Percentiles rank a stretch among this genome's conserved stretches.
phyloP scores from a whole-genome alignment of 352 stramenopile genomes.

The Thalassiosira hispida region DNA sequence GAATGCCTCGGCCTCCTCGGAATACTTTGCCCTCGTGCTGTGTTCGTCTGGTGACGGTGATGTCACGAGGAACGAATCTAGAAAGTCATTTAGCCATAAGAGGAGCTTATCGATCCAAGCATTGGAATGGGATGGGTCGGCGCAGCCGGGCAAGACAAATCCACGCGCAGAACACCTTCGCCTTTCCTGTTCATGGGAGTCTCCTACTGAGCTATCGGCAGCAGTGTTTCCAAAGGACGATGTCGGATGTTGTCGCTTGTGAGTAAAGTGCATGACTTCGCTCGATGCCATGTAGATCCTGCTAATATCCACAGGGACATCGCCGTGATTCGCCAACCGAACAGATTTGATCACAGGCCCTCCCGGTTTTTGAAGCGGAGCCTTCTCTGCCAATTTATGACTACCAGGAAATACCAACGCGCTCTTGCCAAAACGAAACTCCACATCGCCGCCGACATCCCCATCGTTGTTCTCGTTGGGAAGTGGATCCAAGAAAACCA shows the following conservation, averaged over 20 bases:
- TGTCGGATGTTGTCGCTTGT: slow-evolving; percentile 46
- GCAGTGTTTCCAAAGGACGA: slow-evolving; percentile 11
- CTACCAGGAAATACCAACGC: slow-evolving; percentile 80
- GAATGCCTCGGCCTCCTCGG: slow-evolving; percentile 18
- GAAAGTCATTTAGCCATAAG: slow-evolving; percentile 21
- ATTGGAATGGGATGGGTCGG: slow-evolving; percentile 11
- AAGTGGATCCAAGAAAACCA: slow-evolving; percentile 75
- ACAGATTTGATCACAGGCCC: slow-evolving; percentile 67
- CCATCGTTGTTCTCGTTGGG: slow-evolving; percentile 8
- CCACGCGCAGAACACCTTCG: slow-evolving; percentile 33
- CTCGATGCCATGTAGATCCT: slow-evolving; percentile 59
- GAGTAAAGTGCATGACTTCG: slow-evolving; percentile 61
- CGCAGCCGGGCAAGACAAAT: slow-evolving; percentile 54
- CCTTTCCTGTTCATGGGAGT: not conserved
- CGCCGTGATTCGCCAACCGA: slow-evolving; percentile 71
- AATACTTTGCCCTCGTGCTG: not conserved
- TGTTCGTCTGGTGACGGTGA: not conserved
- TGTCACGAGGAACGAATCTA: slow-evolving; percentile 12
- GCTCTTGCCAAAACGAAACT: slow-evolving; percentile 71
- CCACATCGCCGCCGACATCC: slow-evolving; percentile 70
- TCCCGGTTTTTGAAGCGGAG: too few relatives aligned
- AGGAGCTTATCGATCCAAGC: slow-evolving; percentile 21
- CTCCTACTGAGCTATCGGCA: not conserved
- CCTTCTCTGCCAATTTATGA: too few relatives aligned
- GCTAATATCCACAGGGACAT: slow-evolving; percentile 60